phyloP scores from a whole-genome alignment of 768 basidiomycete genomes.

The Rhodocollybia butyracea region DNA sequence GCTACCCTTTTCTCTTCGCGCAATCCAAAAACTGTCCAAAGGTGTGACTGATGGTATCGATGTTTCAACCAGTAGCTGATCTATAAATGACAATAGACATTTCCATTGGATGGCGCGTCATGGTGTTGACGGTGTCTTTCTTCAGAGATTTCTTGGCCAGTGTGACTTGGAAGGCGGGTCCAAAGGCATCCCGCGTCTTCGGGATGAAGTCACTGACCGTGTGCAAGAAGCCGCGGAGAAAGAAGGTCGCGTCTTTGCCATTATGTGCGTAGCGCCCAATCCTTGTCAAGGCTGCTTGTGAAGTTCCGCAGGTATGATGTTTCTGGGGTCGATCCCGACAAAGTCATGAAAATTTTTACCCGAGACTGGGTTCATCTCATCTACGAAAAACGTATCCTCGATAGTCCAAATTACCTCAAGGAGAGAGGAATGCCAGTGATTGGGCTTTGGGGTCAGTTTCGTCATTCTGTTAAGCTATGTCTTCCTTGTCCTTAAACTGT shows the following conservation, averaged over 20 bases:
- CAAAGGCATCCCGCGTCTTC: slow-evolving; percentile 54
- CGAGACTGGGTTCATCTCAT: slow-evolving; percentile 76
- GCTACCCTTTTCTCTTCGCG: slow-evolving; percentile 77
- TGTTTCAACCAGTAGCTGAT: slow-evolving; percentile 1
- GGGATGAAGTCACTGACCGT: slow-evolving; percentile 71
- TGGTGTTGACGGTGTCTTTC: slow-evolving; percentile 76
- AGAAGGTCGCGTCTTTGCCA: slow-evolving; percentile 78
- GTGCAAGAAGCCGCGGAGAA: slow-evolving; percentile 77
- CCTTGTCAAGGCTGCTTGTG: neutral
- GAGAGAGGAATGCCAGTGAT: slow-evolving; percentile 72
- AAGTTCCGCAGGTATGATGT: slow-evolving; percentile 69
- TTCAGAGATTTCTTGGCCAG: slow-evolving; percentile 74
- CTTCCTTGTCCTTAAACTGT: neutral
- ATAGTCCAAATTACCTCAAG: slow-evolving; percentile 69
- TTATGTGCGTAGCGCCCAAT: slow-evolving; percentile 56
- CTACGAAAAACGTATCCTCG: slow-evolving; percentile 54
- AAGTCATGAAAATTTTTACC: slow-evolving; percentile 63
- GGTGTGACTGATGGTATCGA: slow-evolving; percentile 28
- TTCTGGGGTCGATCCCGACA: slow-evolving; percentile 68
- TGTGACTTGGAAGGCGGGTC: slow-evolving; percentile 55
- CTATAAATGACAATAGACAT: slow-evolving; percentile 40
- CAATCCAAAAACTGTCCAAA: slow-evolving; percentile 67
- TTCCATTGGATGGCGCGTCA: slow-evolving; percentile 85
- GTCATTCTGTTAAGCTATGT: neutral
- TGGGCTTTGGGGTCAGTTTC: slow-evolving; percentile 60